These are phyloP conservation scores for Xylaria sp. DNA, from an alignment of 2,329 filamentous ascomycete genomes.

Conservation along the genomic window DNA sequence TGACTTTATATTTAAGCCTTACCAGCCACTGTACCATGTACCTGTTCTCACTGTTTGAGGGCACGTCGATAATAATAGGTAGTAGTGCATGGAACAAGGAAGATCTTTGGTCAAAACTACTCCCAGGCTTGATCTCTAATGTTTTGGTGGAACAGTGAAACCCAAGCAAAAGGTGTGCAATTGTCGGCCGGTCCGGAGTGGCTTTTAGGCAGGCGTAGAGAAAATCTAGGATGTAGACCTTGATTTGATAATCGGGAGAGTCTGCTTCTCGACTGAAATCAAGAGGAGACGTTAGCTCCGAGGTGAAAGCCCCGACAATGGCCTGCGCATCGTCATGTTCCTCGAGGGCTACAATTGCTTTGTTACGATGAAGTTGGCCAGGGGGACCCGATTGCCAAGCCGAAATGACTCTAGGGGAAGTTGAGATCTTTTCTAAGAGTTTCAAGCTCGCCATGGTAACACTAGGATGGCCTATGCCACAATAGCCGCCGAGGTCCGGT, in stretches of 20 bases:
- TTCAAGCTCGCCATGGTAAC: slow-evolving; percentile 83
- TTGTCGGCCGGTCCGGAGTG: slow-evolving; percentile 80
- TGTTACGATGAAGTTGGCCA: slow-evolving; percentile 76
- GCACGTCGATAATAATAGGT: slow-evolving; percentile 75
- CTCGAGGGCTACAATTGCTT: slow-evolving; percentile 88
- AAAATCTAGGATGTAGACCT: slow-evolving; percentile 86
- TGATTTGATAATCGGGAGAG: slow-evolving; percentile 81
- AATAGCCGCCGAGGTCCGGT: slow-evolving; percentile 86
- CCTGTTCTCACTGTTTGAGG: slow-evolving; percentile 68
- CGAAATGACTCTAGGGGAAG: slow-evolving; percentile 82
- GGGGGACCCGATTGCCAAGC: slow-evolving; percentile 71
- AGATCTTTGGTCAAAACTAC: slow-evolving; percentile 75
- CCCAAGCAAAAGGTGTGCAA: slow-evolving; percentile 90
- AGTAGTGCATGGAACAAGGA: slow-evolving; percentile 89
- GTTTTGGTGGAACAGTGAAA: slow-evolving; percentile 81
- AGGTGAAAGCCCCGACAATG: slow-evolving; percentile 78
- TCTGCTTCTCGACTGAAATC: slow-evolving; percentile 78
- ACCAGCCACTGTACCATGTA: slow-evolving; percentile 75
- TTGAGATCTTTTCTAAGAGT: slow-evolving; percentile 85
- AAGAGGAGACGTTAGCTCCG: slow-evolving; percentile 73
- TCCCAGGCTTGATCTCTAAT: slow-evolving; percentile 73
- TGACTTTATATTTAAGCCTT: slow-evolving; percentile 72
- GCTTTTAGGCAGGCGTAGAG: slow-evolving; percentile 82
- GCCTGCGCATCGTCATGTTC: slow-evolving; percentile 81
- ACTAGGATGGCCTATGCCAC: slow-evolving; percentile 82